Evolutionary conservation across 2,329 filamentous ascomycete genomes (phyloP).

Genomic region (Cryphonectria nitschkei): DNA sequence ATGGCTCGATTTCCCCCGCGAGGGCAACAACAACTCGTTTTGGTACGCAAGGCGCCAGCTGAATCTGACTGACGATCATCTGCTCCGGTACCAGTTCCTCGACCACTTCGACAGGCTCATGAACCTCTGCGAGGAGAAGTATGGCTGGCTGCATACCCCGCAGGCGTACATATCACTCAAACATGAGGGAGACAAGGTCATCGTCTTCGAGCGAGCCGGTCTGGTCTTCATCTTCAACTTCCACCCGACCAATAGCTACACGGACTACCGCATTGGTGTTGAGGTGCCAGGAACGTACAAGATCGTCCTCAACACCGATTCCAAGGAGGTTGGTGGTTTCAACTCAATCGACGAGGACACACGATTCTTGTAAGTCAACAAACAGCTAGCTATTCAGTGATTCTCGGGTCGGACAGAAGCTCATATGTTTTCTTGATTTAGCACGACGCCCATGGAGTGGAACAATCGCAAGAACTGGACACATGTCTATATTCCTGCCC

Average conservation of each 20-base stretch:
- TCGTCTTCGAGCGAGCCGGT: conserved; percentile 92
- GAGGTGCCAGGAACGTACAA: conserved; percentile 84
- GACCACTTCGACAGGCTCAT: conserved; percentile 93
- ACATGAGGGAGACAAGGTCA: conserved; percentile 89
- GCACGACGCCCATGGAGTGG: conserved; percentile 85
- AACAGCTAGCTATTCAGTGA: background rate
- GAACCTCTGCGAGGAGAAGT: conserved; percentile 85
- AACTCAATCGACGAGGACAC: conserved; percentile 77
- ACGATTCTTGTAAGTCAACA: conserved; percentile 66
- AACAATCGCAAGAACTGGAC: conserved; percentile 88
- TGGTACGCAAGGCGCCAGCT: conserved; percentile 93
- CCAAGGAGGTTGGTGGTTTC: conserved; percentile 76
- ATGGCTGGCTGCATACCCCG: conserved; percentile 83
- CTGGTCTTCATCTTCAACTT: conserved; percentile 97
- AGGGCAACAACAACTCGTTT: conserved; percentile 90
- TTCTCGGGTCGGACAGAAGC: background rate
- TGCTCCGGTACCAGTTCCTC: conserved; percentile 87
- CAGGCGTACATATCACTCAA: conserved; percentile 95
- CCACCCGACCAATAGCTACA: conserved; percentile 80
- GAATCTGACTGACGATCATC: conserved; percentile 83
- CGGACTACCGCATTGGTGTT: conserved; percentile 90
- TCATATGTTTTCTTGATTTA: conserved; percentile 2
- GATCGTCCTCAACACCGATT: conserved; percentile 83
- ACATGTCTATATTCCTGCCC: conserved; percentile 85
- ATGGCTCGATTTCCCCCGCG: conserved; percentile 97